Evolutionary conservation across 2,329 filamentous ascomycete species (phyloP), one percentile per base, ranked within the genome.

Genomic region (Coleophoma crateriformis): DNA sequence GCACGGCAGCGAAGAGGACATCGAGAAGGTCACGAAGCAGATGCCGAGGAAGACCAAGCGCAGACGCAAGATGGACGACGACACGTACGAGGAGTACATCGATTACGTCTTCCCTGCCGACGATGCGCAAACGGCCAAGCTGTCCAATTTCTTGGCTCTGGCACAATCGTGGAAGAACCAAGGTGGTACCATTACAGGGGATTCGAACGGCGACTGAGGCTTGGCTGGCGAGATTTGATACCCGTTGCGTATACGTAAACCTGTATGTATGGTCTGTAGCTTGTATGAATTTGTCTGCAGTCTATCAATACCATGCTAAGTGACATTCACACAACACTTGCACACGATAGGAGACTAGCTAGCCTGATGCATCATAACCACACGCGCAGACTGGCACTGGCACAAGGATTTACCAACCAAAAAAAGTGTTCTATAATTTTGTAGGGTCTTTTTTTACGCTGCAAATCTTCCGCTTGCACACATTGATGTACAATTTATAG

Each of bases 21-120:
- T 90, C 54, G 87, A 89, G 55, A 85, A 84, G 62, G 87, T 99
- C 55, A 85, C 94, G 70, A 88, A 85, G 67, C 89, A 95, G 75
- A 95, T 97, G 90, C 94, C 94, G 33, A 81, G 91, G 57, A 85
- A 85, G 70, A 88, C 89, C 64, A 97, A 96, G 84, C 92, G 94
- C 77, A 79, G 90, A 63, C 85, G 94, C 68, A 90, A 84, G 78
- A 70, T 96, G 67, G 91, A 95, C 65, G 92, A 96, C 69, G 91
- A 94, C 67, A 85, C 82, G 35, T 96, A 90, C 73, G 90, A 99
- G 76, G 94, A 99, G 72, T 97, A 96, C 68, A 82, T 94, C 71
- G 94, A 97, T 68, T 97, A 95, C 62, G 82, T 99, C 33, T 99
- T 99, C 81, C 94, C 94, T 1, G 90, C 89, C 4, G 94, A 97